Conservation (phyloP, 805 yeast genomes). For the Wickerhamiella australiensis region DNA sequence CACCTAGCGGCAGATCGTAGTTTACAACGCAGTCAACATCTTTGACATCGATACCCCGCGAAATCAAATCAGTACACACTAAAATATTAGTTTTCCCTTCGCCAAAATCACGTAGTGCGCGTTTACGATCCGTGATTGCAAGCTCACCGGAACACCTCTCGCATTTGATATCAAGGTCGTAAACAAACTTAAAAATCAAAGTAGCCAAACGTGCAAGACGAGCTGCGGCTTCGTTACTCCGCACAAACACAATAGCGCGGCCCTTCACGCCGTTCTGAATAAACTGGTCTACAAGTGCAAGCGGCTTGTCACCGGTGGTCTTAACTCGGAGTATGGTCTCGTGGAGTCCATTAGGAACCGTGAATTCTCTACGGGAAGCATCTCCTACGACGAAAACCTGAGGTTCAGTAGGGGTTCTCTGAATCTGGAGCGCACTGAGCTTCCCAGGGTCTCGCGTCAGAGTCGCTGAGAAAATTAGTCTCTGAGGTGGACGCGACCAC, state of each 20-base stretch:
- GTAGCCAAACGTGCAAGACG: slow-evolving; percentile 54
- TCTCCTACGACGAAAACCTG: slow-evolving; percentile 61
- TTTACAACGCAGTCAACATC: slow-evolving; percentile 66
- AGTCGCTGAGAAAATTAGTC: slow-evolving; percentile 84
- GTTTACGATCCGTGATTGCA: slow-evolving; percentile 36
- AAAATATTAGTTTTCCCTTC: slow-evolving; percentile 39
- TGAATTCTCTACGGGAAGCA: slow-evolving; percentile 29
- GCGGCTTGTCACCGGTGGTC: slow-evolving; percentile 48
- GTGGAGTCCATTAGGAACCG: slow-evolving; percentile 28
- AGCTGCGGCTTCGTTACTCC: slow-evolving; percentile 78
- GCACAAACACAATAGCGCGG: slow-evolving; percentile 49
- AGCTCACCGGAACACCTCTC: slow-evolving; percentile 32
- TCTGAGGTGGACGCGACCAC: slow-evolving; percentile 37
- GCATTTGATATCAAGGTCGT: slow-evolving; percentile 16
- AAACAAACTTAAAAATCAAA: slow-evolving; percentile 30
- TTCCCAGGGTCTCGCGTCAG: slow-evolving; percentile 87
- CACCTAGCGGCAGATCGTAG: slow-evolving; percentile 79
- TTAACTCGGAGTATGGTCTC: slow-evolving; percentile 28
- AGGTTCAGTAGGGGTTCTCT: slow-evolving; percentile 36
- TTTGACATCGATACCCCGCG: slow-evolving; percentile 85
- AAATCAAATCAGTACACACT: slow-evolving; percentile 77
- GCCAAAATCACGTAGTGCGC: slow-evolving; percentile 49
- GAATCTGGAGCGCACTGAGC: slow-evolving; percentile 55
- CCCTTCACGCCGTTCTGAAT: slow-evolving; percentile 15
- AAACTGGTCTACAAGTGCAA: slow-evolving; percentile 51